Percentiles rank a stretch among this genome's conserved stretches.
Evolutionary conservation across 2,329 filamentous ascomycete genomes (phyloP).

Genomic region (Truncatella angustata): DNA sequence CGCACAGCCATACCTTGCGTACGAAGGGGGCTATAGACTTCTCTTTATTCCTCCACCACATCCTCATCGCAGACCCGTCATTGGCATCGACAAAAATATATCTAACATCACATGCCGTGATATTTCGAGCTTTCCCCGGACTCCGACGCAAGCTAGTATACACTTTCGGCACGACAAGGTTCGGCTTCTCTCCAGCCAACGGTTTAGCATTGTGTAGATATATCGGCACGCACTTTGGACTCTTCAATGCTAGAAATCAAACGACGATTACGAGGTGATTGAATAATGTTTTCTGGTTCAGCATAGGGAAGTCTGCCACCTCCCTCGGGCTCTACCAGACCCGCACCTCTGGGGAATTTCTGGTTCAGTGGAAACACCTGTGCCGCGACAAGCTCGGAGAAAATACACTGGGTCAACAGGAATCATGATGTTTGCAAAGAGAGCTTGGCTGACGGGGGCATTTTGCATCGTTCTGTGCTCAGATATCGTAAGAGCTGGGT

Average conservation of each 20-base stretch:
- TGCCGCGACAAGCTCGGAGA: not conserved
- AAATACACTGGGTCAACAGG: not conserved
- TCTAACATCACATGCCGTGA: no score
- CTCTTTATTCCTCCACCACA: not conserved
- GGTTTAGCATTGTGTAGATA: no score
- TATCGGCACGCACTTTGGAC: no score
- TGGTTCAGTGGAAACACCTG: not conserved
- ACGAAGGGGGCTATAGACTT: not conserved
- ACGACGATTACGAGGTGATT: not conserved
- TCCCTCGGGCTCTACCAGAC: not conserved
- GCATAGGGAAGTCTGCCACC: not conserved
- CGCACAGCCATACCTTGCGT: constrained; percentile 1
- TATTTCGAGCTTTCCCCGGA: not conserved
- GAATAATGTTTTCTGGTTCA: not conserved
- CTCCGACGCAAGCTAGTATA: not conserved
- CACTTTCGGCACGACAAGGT: not conserved
- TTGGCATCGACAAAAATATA: no score
- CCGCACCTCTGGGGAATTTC: not conserved
- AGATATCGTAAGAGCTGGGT: constrained; percentile 35
- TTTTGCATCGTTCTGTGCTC: constrained; percentile 38
- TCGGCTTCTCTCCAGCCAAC: not conserved
- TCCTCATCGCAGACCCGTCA: not conserved
- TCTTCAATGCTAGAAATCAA: no score
- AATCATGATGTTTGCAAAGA: constrained; percentile 31
- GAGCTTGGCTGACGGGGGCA: constrained; percentile 34